Evolutionary conservation across 163 green algal species (phyloP).

Genomic region (Chlamydomonas reinhardtii): DNA sequence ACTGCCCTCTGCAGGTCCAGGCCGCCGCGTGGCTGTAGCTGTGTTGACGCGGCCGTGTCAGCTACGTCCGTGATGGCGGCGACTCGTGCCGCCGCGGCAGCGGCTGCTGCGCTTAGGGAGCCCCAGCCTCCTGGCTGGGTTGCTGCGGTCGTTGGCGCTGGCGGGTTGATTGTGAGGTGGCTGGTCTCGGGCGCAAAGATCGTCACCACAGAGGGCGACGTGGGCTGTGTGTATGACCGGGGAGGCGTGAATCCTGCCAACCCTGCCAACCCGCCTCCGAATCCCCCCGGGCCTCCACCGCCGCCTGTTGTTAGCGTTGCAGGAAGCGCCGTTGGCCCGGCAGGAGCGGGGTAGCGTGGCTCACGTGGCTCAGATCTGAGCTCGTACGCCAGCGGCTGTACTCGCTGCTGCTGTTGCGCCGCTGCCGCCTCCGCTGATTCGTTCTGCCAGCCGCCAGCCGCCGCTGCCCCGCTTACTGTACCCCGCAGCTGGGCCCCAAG

Average conservation of each 20-base stretch:
- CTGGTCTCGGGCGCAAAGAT: slow-evolving; percentile 13
- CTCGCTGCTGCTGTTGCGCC: not conserved
- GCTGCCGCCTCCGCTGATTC: not conserved
- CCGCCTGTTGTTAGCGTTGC: not conserved
- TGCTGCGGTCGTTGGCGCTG: not conserved
- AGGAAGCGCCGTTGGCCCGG: not conserved
- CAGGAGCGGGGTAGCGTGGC: slow-evolving; percentile 8
- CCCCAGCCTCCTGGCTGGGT: too few relatives aligned
- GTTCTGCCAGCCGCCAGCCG: too few relatives aligned
- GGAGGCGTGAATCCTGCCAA: too few relatives aligned
- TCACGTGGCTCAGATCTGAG: not conserved
- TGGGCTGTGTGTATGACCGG: too few relatives aligned
- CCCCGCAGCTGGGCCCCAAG: not conserved
- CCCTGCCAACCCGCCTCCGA: too few relatives aligned
- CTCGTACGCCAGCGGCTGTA: not conserved
- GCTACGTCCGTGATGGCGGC: slow-evolving; percentile 16
- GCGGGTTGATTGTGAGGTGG: slow-evolving; percentile 3
- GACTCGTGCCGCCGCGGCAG: not conserved
- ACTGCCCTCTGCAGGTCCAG: not conserved
- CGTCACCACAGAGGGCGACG: slow-evolving; percentile 7
- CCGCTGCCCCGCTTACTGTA: too few relatives aligned
- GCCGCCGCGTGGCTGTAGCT: not conserved
- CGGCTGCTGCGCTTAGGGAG: slow-evolving; percentile 7
- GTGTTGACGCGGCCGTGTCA: not conserved
- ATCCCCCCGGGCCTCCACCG: too few relatives aligned